phyloP scores from a whole-genome alignment of 148 eudicot species.

The Rhododendron williamsianum region DNA sequence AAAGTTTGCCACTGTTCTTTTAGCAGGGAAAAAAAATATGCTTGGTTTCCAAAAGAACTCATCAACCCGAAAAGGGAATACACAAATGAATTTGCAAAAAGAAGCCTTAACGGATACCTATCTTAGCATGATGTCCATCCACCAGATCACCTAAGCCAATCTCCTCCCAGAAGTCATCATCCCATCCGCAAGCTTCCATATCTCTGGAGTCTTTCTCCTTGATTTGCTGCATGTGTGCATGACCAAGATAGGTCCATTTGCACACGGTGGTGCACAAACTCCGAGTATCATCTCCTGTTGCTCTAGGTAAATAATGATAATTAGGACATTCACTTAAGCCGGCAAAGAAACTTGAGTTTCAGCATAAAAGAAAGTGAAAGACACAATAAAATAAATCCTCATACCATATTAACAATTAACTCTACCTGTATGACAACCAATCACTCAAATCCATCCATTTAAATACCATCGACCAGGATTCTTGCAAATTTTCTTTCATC shows the following conservation, averaged over 20 bases:
- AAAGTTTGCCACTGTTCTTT: neutral
- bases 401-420: neutral
- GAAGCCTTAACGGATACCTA: slow-evolving; percentile 43
- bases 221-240: slow-evolving; percentile 85
- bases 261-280: slow-evolving; percentile 97
- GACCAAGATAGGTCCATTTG: slow-evolving; percentile 99
- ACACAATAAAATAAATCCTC: neutral
- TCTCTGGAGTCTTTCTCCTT: slow-evolving; percentile 57
- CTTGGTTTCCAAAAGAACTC: neutral
- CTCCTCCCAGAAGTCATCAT: slow-evolving; percentile 98
- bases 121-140: slow-evolving; percentile 98
- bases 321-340: slow-evolving; percentile 8
- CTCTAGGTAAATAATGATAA: slow-evolving; percentile 36
- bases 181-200: slow-evolving; percentile 99
- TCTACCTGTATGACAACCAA: slow-evolving; percentile 86
- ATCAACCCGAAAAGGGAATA: neutral
- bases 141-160: slow-evolving; percentile 92
- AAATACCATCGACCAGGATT: slow-evolving; percentile 91
- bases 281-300: slow-evolving; percentile 98
- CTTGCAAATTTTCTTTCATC: slow-evolving; percentile 96
- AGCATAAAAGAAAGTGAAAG: neutral
- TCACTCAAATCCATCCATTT: slow-evolving; percentile 99
- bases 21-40: neutral
- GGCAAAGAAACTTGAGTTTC: neutral
- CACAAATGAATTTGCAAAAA: neutral